Evolutionary conservation across 352 stramenopile species (phyloP).

Genomic region (Globisporangium mamillatum): DNA sequence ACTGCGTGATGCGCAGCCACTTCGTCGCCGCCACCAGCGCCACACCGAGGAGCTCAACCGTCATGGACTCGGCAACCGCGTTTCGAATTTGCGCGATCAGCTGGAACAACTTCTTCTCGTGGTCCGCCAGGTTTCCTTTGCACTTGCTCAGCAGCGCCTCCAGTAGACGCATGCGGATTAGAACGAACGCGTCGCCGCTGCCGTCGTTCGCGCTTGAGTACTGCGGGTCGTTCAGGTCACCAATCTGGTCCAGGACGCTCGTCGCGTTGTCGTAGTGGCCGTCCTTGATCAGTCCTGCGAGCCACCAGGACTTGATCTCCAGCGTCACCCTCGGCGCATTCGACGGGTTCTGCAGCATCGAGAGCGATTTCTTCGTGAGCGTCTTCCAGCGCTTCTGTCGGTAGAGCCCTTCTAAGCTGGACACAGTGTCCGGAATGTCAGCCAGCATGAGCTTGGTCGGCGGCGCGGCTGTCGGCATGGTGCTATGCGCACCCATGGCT

Average conservation of each 20-base stretch:
- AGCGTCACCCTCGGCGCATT: conserved; percentile 45
- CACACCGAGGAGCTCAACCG: conserved; percentile 31
- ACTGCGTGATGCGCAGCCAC: conserved; percentile 64
- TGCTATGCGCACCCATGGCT: conserved; percentile 19
- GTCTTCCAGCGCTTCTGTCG: conserved; percentile 68
- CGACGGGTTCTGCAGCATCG: conserved; percentile 62
- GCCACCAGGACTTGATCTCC: conserved; percentile 81
- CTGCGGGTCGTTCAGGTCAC: conserved; percentile 45
- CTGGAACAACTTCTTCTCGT: conserved; percentile 71
- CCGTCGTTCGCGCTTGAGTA: conserved; percentile 7
- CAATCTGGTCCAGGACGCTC: conserved; percentile 73
- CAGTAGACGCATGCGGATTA: conserved; percentile 58
- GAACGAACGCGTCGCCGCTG: conserved; percentile 38
- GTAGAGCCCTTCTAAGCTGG: conserved; percentile 57
- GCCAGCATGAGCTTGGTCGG: conserved; percentile 46
- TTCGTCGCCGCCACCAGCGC: conserved; percentile 25
- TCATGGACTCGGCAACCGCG: conserved; percentile 24
- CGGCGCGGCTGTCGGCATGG: conserved; percentile 13
- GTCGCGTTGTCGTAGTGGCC: conserved; percentile 73
- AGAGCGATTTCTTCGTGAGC: conserved; percentile 68
- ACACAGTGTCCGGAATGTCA: conserved; percentile 57
- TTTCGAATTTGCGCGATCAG: conserved; percentile 39
- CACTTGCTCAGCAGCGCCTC: conserved; percentile 70
- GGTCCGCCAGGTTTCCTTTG: conserved; percentile 46
- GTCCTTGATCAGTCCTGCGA: conserved; percentile 76